Percentiles rank a stretch among this genome's conserved stretches.
Conservation (phyloP, 2,329 filamentous ascomycete genomes). For the Colletotrichum orbiculare region DNA sequence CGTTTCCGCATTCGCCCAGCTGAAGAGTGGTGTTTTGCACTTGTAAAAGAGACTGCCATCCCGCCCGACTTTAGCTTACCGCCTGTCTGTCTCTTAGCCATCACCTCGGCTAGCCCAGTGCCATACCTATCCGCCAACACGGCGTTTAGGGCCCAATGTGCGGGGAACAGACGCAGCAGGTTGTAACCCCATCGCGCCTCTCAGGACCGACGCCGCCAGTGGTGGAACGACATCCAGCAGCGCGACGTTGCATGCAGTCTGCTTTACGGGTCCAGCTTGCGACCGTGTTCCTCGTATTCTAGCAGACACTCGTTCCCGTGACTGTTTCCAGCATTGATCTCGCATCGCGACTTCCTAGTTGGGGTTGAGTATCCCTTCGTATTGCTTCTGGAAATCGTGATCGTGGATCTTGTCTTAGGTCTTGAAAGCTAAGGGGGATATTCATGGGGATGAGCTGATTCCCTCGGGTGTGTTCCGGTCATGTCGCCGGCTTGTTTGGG, state of each 20-base stretch:
- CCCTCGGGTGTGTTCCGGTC: neutral
- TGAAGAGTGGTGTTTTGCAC: no score
- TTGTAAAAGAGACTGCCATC: no score
- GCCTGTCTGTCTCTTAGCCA: no score
- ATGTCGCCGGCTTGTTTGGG: neutral
- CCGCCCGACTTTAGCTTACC: no score
- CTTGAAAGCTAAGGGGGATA: neutral
- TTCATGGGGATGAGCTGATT: neutral
- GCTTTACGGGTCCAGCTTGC: neutral
- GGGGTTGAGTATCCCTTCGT: conserved; percentile 5
- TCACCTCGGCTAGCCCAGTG: no score
- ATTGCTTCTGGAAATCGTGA: conserved; percentile 13
- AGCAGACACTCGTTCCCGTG: neutral
- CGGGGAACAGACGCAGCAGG: no score
- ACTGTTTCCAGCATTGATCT: neutral
- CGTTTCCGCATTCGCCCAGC: no score
- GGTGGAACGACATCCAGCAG: neutral
- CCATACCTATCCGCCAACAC: no score
- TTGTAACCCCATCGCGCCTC: no score
- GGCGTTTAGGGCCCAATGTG: no score
- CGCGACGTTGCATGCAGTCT: conserved; percentile 24
- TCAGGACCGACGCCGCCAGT: neutral
- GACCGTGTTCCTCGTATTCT: conserved; percentile 27
- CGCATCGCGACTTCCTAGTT: neutral
- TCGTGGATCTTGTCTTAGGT: neutral